phyloP scores from a whole-genome alignment of 2,329 filamentous ascomycete species.

The Xylaria sp. region DNA sequence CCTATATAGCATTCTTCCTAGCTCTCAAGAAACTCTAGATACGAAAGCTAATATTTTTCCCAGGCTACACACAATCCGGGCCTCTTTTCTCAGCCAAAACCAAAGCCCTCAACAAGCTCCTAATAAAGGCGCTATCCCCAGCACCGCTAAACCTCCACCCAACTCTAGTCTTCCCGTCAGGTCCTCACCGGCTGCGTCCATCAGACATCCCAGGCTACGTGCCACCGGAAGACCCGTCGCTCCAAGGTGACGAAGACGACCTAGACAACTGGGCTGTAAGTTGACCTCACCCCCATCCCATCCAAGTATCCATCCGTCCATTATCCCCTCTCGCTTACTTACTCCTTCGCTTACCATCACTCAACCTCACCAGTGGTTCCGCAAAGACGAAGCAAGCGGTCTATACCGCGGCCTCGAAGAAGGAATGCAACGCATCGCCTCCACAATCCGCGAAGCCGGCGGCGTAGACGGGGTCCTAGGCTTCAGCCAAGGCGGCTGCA shows the following conservation, averaged over 20 bases:
- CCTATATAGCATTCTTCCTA: neutral
- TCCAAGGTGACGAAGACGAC: conserved; percentile 54
- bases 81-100: conserved; percentile 88
- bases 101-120: conserved; percentile 83
- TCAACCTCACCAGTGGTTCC: conserved; percentile 69
- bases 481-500: conserved; percentile 82
- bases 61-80: conserved; percentile 91
- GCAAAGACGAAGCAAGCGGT: conserved; percentile 73
- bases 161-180: conserved; percentile 75
- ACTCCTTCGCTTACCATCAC: neutral
- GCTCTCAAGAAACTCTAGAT: neutral
- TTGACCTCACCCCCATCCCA: neutral
- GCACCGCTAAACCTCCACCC: conserved; percentile 65
- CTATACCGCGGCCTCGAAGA: conserved; percentile 76
- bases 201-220: conserved; percentile 77
- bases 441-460: conserved; percentile 69
- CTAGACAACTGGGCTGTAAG: conserved; percentile 73
- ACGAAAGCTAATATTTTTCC: neutral
- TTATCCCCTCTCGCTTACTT: neutral
- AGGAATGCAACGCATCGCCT: conserved; percentile 73
- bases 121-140: conserved; percentile 76
- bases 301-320: neutral
- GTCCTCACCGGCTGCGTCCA: conserved; percentile 70
- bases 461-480: conserved; percentile 83
- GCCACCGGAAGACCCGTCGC: conserved; percentile 53